phyloP scores from a whole-genome alignment of 1,284 basidiomycete genomes.

The Ustilago crameri region DNA sequence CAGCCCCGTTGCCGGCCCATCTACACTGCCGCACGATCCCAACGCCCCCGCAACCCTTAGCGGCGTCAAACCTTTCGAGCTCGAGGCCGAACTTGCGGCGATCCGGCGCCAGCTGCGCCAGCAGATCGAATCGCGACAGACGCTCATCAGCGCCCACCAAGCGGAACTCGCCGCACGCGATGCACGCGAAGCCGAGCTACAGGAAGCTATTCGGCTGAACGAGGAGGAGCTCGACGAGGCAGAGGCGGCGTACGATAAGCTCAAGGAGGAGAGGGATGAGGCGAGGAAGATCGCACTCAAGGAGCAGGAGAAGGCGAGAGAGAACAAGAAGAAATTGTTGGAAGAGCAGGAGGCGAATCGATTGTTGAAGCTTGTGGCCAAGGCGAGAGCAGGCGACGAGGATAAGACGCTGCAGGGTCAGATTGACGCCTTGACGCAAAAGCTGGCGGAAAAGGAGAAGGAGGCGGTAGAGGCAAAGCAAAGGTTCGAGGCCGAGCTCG shows the following conservation, averaged over 20 bases:
- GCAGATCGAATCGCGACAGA: constrained; percentile 32
- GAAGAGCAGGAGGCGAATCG: constrained; percentile 51
- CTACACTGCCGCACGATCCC: not conserved
- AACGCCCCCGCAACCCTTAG: constrained; percentile 7
- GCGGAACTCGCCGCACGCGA: constrained; percentile 36
- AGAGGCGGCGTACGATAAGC: constrained; percentile 39
- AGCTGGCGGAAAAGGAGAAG: constrained; percentile 22
- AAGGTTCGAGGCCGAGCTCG: constrained; percentile 24
- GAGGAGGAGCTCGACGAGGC: constrained; percentile 51
- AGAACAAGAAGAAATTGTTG: constrained; percentile 25
- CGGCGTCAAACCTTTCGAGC: constrained; percentile 48
- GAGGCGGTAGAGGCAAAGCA: constrained; percentile 17
- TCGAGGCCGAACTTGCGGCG: constrained; percentile 55
- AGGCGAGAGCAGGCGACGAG: constrained; percentile 34
- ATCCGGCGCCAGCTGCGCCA: constrained; percentile 47
- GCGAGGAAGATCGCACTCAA: constrained; percentile 42
- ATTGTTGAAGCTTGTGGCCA: constrained; percentile 43
- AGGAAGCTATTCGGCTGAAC: constrained; percentile 37
- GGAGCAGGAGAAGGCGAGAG: constrained; percentile 41
- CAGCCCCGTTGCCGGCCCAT: constrained; percentile 14
- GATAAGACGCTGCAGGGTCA: constrained; percentile 20
- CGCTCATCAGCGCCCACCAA: constrained; percentile 18
- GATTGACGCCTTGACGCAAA: constrained; percentile 36
- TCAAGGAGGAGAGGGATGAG: constrained; percentile 50
- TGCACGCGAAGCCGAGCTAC: constrained; percentile 34